Evolutionary conservation across 805 yeast genomes (phyloP).

Genomic region (Ascoidea rubescens): DNA sequence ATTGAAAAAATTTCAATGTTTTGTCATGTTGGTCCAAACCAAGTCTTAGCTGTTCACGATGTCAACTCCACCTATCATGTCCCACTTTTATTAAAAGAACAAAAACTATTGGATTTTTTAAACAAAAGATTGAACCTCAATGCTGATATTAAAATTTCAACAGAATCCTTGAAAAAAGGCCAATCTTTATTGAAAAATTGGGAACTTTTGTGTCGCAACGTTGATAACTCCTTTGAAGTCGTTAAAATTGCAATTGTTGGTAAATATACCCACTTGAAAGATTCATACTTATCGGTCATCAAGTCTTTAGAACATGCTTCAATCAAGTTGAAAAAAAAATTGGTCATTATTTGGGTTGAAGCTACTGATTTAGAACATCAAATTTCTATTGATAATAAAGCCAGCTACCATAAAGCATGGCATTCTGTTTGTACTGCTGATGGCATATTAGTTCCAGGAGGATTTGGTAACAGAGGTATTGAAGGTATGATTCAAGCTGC

Average conservation of each 20-base stretch:
- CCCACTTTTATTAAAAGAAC: slow-evolving; percentile 81
- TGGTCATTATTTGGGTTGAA: slow-evolving; percentile 93
- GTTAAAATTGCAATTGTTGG: slow-evolving; percentile 96
- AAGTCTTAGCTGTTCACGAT: slow-evolving; percentile 93
- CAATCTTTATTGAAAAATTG: slow-evolving; percentile 57
- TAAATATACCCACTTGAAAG: slow-evolving; percentile 90
- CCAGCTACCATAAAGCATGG: slow-evolving; percentile 91
- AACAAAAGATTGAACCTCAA: slow-evolving; percentile 50
- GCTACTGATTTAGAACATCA: slow-evolving; percentile 78
- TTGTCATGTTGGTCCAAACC: slow-evolving; percentile 97
- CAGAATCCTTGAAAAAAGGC: slow-evolving; percentile 52
- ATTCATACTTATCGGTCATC: slow-evolving; percentile 87
- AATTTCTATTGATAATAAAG: slow-evolving; percentile 47
- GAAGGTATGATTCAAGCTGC: slow-evolving; percentile 98
- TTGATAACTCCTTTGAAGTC: slow-evolving; percentile 72
- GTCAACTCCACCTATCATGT: slow-evolving; percentile 96
- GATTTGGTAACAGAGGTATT: slow-evolving; percentile 93
- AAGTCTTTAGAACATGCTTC: slow-evolving; percentile 93
- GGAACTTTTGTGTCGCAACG: slow-evolving; percentile 64
- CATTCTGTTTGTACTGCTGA: slow-evolving; percentile 84
- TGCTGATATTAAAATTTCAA: slow-evolving; percentile 27
- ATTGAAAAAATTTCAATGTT: slow-evolving; percentile 96
- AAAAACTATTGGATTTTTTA: slow-evolving; percentile 66
- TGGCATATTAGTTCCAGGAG: slow-evolving; percentile 97
- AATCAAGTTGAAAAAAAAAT: slow-evolving; percentile 72